Evolutionary conservation across 441 rosid species (phyloP).

Genomic region (Rhodomyrtus psidioides): DNA sequence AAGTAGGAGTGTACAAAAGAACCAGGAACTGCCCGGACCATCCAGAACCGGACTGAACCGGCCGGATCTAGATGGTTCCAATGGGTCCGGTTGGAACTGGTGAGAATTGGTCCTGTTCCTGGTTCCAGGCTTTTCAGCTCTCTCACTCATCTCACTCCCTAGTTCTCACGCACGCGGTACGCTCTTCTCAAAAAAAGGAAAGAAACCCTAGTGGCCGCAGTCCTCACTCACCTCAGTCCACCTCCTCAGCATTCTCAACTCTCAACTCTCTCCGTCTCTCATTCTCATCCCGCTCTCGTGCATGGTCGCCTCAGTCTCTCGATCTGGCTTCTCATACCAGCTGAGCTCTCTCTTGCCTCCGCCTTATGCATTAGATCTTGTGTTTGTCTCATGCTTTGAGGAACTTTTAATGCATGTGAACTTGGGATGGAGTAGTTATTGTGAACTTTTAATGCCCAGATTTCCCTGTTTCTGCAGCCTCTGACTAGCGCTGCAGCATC

Average conservation of each 20-base stretch:
- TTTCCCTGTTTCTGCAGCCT: not conserved
- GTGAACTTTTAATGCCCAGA: not conserved
- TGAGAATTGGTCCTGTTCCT: too few relatives aligned
- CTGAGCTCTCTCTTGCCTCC: not conserved
- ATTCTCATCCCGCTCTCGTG: not conserved
- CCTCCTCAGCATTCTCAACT: not conserved
- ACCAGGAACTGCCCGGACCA: too few relatives aligned
- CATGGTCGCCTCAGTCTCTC: not conserved
- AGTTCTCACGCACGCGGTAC: too few relatives aligned
- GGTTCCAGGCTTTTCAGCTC: too few relatives aligned
- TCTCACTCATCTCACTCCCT: too few relatives aligned
- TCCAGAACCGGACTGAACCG: too few relatives aligned
- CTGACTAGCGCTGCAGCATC: not conserved
- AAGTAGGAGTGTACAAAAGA: too few relatives aligned
- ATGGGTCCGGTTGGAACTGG: too few relatives aligned
- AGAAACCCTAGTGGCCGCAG: too few relatives aligned
- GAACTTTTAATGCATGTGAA: not conserved
- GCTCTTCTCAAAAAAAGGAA: too few relatives aligned
- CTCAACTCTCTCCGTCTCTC: not conserved
- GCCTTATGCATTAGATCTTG: not conserved
- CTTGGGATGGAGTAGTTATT: not conserved
- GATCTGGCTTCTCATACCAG: not conserved
- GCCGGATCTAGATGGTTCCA: too few relatives aligned
- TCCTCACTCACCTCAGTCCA: too few relatives aligned
- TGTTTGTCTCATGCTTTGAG: not conserved